Base-by-base conservation (phyloP, 2,329 filamentous ascomycete genomes). In the Microcyclospora tardicrescens region DNA sequence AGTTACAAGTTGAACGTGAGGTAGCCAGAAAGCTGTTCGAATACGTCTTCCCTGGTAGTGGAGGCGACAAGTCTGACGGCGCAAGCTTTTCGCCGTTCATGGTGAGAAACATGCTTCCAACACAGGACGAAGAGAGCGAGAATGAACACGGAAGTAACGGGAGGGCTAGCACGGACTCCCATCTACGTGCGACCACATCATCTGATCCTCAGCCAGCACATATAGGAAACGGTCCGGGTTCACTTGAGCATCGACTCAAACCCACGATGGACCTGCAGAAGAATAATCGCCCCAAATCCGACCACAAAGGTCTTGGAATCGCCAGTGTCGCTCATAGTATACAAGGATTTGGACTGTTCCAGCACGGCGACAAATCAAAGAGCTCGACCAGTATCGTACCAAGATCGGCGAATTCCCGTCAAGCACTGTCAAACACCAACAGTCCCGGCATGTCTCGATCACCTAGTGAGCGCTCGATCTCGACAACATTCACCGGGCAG, bases 1-100 rank as follows among this genome's bases (percentile, higher is more conserved):
- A 86, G 60, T 79, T 98, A 15, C 91, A 98, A 58, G 69, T 98
- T 28, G 91, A 98, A 61, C 81, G 79, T 28, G 87, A 96, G 51
- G 79, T 94, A 35, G 89, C 87, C 33, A 89, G 93, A 64, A 85
- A 81, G 49, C 68, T 98, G 2, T 94, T 98, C 50, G 87, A 95
- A 62, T 98, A 98, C 61, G 85, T 98, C 50, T 98, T 98, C 67
- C 93, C 91, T 0, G 84, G 82, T 10, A 75, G 84, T 49, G 79
- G 79, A 59, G 62, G 58, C 50, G 64, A 61, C 40, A 60, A 57
- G 10, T 60, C 55, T 16, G 65, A 65, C 35, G 61, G 63, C 27
- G 73, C 72, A 42, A 71, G 70, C 28, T 75, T 77, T 38, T 78
- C 77, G 5, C 76, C 79, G 0, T 77, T 79, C 55, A 61, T 72